A percentile compares a stretch with the other conserved stretches of the same genome.
Conservation (phyloP, 129 eudicot genomes). For the Helianthus tuberosus region DNA sequence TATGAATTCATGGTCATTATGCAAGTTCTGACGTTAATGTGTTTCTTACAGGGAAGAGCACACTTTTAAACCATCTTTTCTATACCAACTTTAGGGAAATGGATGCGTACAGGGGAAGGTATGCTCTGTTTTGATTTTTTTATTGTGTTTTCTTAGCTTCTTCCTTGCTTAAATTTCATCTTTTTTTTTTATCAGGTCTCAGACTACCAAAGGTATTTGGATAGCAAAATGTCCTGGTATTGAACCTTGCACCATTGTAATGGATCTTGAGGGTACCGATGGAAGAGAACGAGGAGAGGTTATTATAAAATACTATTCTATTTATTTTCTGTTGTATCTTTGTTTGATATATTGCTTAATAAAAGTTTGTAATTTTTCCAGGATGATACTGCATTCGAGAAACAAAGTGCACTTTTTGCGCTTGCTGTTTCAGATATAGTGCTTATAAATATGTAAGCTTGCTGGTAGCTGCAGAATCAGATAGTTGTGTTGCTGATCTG, state of each 20-base stretch:
- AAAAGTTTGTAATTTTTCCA: constrained; percentile 26
- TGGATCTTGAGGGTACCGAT: constrained; percentile 99
- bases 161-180: not conserved
- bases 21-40: constrained; percentile 21
- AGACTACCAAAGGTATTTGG: constrained; percentile 99
- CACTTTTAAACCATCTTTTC: constrained; percentile 82
- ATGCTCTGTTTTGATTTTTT: constrained; percentile 26
- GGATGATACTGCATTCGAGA: constrained; percentile 97
- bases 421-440: constrained; percentile 99
- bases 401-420: constrained; percentile 96
- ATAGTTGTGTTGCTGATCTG: not conserved
- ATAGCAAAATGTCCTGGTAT: constrained; percentile 85
- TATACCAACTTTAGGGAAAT: constrained; percentile 88
- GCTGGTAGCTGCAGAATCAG: not conserved
- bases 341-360: not conserved
- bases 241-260: constrained; percentile 94
- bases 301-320: not conserved
- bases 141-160: not conserved
- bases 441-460: constrained; percentile 92
- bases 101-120: constrained; percentile 99
- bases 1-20: constrained; percentile 11
- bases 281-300: constrained; percentile 99
- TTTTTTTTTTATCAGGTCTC: constrained; percentile 57
- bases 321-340: not conserved
- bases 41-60: constrained; percentile 79